Conservation (phyloP, 371 early-diverging fungal genomes). For the Mortierella polycephala region DNA sequence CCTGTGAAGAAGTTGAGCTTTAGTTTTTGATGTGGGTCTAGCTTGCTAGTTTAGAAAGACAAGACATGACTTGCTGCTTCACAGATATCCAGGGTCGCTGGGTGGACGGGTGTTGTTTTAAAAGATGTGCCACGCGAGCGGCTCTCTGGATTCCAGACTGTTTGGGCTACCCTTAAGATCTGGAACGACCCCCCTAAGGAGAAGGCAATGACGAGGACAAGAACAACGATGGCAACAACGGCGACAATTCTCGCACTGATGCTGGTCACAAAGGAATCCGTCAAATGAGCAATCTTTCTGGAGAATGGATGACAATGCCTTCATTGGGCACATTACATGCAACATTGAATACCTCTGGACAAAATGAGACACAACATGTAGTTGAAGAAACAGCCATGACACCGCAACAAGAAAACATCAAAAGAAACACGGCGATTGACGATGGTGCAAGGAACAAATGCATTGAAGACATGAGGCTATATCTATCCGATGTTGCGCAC, state of each 20-base stretch:
- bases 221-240: neutral
- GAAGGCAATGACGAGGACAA: neutral
- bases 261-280: neutral
- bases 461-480: conserved; percentile 3
- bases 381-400: neutral
- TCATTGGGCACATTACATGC: conserved; percentile 3
- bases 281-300: conserved; percentile 4
- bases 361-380: neutral
- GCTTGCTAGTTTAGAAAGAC: too few species aligned
- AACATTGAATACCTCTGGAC: neutral
- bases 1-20: too few species aligned
- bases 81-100: too few species aligned
- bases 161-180: too few species aligned
- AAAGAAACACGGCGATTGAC: neutral
- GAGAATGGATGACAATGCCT: conserved; percentile 27
- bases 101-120: too few species aligned
- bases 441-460: neutral
- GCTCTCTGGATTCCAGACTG: too few species aligned
- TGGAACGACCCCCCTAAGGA: neutral
- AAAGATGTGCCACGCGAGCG: too few species aligned
- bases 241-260: neutral
- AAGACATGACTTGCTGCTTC: too few species aligned
- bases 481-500: neutral
- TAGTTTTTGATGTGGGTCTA: too few species aligned
- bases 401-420: neutral